A percentile compares a stretch with the other conserved stretches of the same genome.
phyloP scores from a whole-genome alignment of 352 stramenopile genomes.

The Globisporangium rhizosaccharum region DNA sequence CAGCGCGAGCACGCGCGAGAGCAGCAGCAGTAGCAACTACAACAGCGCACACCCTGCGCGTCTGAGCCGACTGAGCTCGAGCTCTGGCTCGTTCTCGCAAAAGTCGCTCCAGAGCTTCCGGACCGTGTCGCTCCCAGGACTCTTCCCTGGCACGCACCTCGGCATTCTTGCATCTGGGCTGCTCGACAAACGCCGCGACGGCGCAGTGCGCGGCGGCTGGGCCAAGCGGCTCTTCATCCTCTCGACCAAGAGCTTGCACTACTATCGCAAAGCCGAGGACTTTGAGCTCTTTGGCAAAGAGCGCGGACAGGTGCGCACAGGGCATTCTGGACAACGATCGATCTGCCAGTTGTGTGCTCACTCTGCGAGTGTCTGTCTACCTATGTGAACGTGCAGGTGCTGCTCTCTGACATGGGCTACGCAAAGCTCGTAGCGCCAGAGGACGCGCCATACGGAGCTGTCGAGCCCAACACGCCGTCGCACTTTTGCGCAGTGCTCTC shows the following conservation, averaged over 20 bases:
- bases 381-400: constrained; percentile 9
- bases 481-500: constrained; percentile 75
- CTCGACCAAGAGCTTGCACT: constrained; percentile 74
- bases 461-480: constrained; percentile 53
- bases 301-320: constrained; percentile 41
- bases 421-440: constrained; percentile 70
- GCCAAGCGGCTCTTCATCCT: constrained; percentile 78
- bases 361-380: neutral
- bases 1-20: constrained; percentile 3
- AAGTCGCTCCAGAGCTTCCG: constrained; percentile 60
- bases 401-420: constrained; percentile 71
- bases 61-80: constrained; percentile 58
- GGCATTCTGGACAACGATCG: neutral
- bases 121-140: constrained; percentile 62
- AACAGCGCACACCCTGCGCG: constrained; percentile 17
- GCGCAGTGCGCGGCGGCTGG: constrained; percentile 77
- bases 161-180: constrained; percentile 70
- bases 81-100: constrained; percentile 40
- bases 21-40: constrained; percentile 14
- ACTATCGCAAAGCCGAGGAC: constrained; percentile 82
- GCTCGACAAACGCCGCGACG: constrained; percentile 80
- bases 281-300: constrained; percentile 82
- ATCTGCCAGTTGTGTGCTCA: neutral
- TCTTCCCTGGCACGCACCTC: constrained; percentile 67
- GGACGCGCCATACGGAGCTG: constrained; percentile 63